Evolutionary conservation across 352 stramenopile genomes (phyloP).

Genomic region (Phytophthora lateralis): DNA sequence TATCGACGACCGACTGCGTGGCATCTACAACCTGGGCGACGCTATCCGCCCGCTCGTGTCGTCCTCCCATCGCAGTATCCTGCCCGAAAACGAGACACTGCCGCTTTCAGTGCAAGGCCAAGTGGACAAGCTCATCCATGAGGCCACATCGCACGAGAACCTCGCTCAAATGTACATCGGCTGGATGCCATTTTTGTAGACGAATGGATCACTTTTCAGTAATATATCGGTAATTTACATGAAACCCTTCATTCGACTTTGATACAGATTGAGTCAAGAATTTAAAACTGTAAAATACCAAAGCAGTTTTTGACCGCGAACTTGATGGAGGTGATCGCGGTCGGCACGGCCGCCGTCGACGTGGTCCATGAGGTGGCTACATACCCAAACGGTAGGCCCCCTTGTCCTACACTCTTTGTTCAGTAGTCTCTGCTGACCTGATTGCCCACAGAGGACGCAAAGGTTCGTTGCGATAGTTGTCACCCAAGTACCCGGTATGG

Average conservation of each 20-base stretch:
- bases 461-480: constrained; percentile 18
- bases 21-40: constrained; percentile 92
- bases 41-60: constrained; percentile 77
- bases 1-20: constrained; percentile 92
- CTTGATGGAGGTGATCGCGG: constrained; percentile 59
- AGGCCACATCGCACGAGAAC: constrained; percentile 92
- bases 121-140: constrained; percentile 94
- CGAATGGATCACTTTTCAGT: neutral
- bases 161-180: constrained; percentile 96
- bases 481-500: neutral
- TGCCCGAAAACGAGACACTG: constrained; percentile 86
- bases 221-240: neutral
- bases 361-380: constrained; percentile 64
- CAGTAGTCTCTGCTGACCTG: neutral
- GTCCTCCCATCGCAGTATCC: constrained; percentile 61
- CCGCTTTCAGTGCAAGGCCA: constrained; percentile 93
- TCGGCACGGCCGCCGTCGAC: constrained; percentile 79
- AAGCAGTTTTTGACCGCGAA: neutral
- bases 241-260: neutral
- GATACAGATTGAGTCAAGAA: neutral
- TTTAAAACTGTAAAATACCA: neutral
- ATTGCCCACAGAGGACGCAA: constrained; percentile 27
- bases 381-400: constrained; percentile 55
- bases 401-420: neutral
- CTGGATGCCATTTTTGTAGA: constrained; percentile 92